These are phyloP conservation scores for Juglanconis juglandina DNA, from an alignment of 2,329 filamentous ascomycete species.

Conservation along the genomic window DNA sequence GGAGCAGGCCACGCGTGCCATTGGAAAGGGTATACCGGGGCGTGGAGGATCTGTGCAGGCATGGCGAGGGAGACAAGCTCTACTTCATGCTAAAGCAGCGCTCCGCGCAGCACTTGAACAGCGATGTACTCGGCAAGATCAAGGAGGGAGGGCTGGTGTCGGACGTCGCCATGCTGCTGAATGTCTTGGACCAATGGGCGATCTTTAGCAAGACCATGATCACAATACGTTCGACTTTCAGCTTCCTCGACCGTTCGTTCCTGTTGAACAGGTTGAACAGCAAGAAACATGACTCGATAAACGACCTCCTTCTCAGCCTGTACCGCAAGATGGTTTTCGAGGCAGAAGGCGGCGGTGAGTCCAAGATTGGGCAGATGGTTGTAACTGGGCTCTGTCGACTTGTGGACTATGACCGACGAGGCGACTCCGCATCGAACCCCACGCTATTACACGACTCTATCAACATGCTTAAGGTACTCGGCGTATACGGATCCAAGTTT, in stretches of 20 bases:
- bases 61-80: slow-evolving; percentile 66
- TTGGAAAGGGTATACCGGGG: slow-evolving; percentile 85
- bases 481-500: slow-evolving; percentile 75
- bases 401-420: slow-evolving; percentile 67
- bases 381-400: slow-evolving; percentile 68
- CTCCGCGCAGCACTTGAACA: slow-evolving; percentile 66
- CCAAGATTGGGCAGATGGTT: slow-evolving; percentile 29
- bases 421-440: slow-evolving; percentile 54
- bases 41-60: slow-evolving; percentile 86
- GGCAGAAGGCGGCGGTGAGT: slow-evolving; percentile 15
- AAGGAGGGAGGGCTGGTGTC: slow-evolving; percentile 47
- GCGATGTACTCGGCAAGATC: slow-evolving; percentile 54
- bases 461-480: slow-evolving; percentile 79
- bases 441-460: slow-evolving; percentile 70
- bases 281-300: slow-evolving; percentile 66
- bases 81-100: slow-evolving; percentile 62
- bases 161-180: slow-evolving; percentile 62
- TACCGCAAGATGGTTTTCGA: slow-evolving; percentile 64
- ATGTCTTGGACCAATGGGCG: slow-evolving; percentile 61
- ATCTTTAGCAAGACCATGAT: slow-evolving; percentile 69
- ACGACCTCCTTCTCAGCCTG: slow-evolving; percentile 73
- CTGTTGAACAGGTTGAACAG: slow-evolving; percentile 73
- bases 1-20: slow-evolving; percentile 62
- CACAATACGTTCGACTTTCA: slow-evolving; percentile 83
- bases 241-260: slow-evolving; percentile 88